Evolutionary conservation across 1,139 yeast species (phyloP), one percentile per base, ranked within the genome.

Genomic region (Protomyces lactucae-debilis): DNA sequence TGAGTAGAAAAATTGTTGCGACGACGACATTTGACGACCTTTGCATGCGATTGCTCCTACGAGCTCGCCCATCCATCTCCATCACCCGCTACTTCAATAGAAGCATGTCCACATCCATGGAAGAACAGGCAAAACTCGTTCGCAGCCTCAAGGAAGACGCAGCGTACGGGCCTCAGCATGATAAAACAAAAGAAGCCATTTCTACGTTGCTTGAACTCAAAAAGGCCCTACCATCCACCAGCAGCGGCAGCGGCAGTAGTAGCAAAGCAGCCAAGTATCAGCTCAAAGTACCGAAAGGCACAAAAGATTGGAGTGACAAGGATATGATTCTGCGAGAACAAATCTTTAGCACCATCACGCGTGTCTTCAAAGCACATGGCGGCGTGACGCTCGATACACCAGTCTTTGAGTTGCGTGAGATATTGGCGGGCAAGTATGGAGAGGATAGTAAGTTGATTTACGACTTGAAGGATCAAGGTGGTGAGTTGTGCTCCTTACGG

Each of bases 321-420:
- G 99, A 93, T 75, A 93, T 93, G 98, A 87, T 90, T 55, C 83
- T 93, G 71, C 85, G 99, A 75, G 93, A 89, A 72, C 95, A 88
- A 54, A 83, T 93, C 68, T 93, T 93, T 74, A 79, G 80, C 63
- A 83, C 90, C 16, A 78, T 93, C 69, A 83, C 92, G 45, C 73
- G 79, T 1, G 77, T 92, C 65, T 93, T 93, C 82, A 88, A 91
- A 77, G 87, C 91, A 72, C 99, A 93, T 76, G 99, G 99, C 68
- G 99, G 95, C 76, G 96, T 91, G 46, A 92, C 99, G 59, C 90
- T 93, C 69, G 99, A 93, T 74, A 93, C 99, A 1, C 99, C 99
- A 10, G 99, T 93, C 5, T 93, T 93, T 73, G 99, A 93, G 77
- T 81, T 92, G 70, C 84, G 97, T 72, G 99, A 93, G 76, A 93